Evolutionary conservation across 805 yeast genomes (phyloP), one percentile per base, ranked within the genome.

Genomic region (Yamadazyma endophytica): DNA sequence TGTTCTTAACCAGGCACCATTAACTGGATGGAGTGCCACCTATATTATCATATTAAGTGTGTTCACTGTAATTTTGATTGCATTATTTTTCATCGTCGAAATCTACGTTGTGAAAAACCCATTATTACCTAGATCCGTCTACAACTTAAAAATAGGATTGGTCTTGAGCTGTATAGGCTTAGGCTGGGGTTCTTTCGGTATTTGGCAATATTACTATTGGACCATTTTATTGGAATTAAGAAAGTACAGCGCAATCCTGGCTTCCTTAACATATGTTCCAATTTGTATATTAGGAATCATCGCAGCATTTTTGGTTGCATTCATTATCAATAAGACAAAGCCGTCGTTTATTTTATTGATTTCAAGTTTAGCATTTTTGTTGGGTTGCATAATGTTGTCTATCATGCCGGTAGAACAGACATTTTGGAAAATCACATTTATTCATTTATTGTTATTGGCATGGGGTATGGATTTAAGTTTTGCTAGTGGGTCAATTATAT

Each of bases 401-500:
- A 61, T 73, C 0, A 64, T 75, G 30, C 87, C 88, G 0, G 69
- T 70, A 1, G 44, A 71, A 31, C 83, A 82, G 49, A 60, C 73
- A 0, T 84, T 70, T 48, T 83, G 76, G 71, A 61, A 68, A 6
- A 66, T 76, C 47, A 53, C 73, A 2, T 67, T 83, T 46, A 77
- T 80, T 3, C 68, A 73, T 18, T 62, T 73, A 64, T 43, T 77
- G 12, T 55, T 82, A 5, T 56, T 75, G 4, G 70, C 79, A 9
- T 79, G 78, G 65, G 94, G 87, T 2, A 81, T 83, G 88, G 90
- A 83, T 50, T 59, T 79, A 51, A 76, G 84, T 17, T 83, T 82
- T 52, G 90, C 92, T 0, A 79, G 89, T 1, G 78, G 83, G 0
- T 74, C 87, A 0, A 64, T 82, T 29, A 68, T 79, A 9, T 52